phyloP scores from a whole-genome alignment of 352 stramenopile genomes.

The Phytophthora tentaculata region DNA sequence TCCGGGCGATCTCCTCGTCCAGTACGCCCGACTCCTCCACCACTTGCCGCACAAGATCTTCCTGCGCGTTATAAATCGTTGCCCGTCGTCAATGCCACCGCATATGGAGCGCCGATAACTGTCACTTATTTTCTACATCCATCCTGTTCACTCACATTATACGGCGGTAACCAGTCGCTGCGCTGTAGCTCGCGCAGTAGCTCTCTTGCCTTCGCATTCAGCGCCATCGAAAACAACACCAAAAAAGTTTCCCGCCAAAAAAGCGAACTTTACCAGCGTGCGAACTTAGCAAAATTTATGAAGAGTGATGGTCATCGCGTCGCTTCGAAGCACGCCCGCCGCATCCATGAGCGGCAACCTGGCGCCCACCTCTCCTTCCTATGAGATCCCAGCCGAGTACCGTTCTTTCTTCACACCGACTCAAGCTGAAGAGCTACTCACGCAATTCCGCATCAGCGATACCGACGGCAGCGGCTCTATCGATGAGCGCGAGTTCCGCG shows the following conservation, averaged over 20 bases:
- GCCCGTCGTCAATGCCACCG: neutral
- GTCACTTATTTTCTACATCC: slow-evolving; percentile 13
- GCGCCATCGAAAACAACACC: slow-evolving; percentile 52
- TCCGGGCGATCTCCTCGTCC: slow-evolving; percentile 77
- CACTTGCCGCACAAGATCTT: slow-evolving; percentile 83
- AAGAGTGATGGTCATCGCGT: slow-evolving; percentile 21
- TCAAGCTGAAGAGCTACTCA: slow-evolving; percentile 62
- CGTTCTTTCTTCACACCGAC: slow-evolving; percentile 48
- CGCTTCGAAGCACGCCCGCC: slow-evolving; percentile 5
- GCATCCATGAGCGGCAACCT: slow-evolving; percentile 5
- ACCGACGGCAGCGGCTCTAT: slow-evolving; percentile 61
- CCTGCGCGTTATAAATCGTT: slow-evolving; percentile 41
- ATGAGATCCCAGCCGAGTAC: slow-evolving; percentile 53
- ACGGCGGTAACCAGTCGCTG: slow-evolving; percentile 92
- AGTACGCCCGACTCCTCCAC: slow-evolving; percentile 75
- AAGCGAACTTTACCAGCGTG: neutral
- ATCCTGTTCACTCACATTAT: slow-evolving; percentile 74
- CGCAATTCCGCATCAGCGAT: slow-evolving; percentile 71
- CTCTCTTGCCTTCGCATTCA: slow-evolving; percentile 84
- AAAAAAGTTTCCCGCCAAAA: slow-evolving; percentile 27
- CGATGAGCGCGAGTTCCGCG: slow-evolving; percentile 67
- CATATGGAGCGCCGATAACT: too few species aligned
- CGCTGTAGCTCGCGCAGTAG: slow-evolving; percentile 90
- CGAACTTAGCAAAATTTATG: neutral
- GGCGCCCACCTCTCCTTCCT: neutral